Base-by-base conservation (phyloP, 352 stramenopile genomes). In the Saprolegnia diclina region DNA sequence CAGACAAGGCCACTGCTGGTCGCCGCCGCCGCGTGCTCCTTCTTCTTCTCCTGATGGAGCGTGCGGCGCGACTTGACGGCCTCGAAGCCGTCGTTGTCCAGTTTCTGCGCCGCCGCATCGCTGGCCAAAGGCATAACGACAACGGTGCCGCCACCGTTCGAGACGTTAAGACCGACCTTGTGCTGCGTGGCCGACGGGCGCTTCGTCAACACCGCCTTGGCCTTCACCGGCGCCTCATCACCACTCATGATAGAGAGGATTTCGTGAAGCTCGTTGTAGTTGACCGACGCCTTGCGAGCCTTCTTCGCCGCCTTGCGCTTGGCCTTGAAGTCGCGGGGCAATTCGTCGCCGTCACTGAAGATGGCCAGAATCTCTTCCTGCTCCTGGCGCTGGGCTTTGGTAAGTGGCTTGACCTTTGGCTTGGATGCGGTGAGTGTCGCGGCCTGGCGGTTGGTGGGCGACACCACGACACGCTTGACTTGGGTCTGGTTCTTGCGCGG, bases 281-380 rank as follows among this genome's bases (percentile, higher is more conserved):
- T 18, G 45, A 18, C 18, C 21, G 45, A 21, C 21, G 21, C 45
- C 45, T 52, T 52, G 18, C 21, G 18, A 21, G 21, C 45, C 18
- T 52, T 52, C 21, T 52, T 18, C 21, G 18, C 21, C 18, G 45
- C 18, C 18, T 52, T 52, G 18, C 21, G 18, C 45, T 52, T 52
- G 45, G 45, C 45, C 21, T 52, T 52, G 21, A 18, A 21, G 45
- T 52, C 45, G 45, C 45, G 45, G 18, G 45, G 45, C 18, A 52
- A 21, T 52, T 52, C 45, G 45, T 52, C 45, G 21, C 45, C 45
- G 21, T 52, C 45, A 52, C 52, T 57, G 32, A 57, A 57, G 52
- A 57, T 57, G 32, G 52, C 52, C 7, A 57, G 52, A 16, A 57
- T 57, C 52, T 57, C 52, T 16, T 57, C 22, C 7, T 16, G 52